These are phyloP conservation scores for Colletotrichum euphorbiae DNA, from an alignment of 2,329 filamentous ascomycete genomes.

Conservation along the genomic window DNA sequence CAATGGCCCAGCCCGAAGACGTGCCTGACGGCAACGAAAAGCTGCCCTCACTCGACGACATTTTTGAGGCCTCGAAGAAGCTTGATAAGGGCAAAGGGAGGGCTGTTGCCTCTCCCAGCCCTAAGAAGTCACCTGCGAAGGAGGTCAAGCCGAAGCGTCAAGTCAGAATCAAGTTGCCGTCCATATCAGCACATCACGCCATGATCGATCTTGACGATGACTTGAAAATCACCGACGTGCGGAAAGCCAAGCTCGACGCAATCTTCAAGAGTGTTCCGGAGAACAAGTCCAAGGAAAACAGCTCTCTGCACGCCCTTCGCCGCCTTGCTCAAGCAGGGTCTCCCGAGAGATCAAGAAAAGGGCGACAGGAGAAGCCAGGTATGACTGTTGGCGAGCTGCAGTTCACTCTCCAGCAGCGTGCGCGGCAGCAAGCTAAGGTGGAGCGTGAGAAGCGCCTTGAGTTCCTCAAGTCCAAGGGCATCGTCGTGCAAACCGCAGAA, in stretches of 20 bases:
- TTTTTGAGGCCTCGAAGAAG: conserved; percentile 47
- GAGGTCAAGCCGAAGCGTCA: conserved; percentile 56
- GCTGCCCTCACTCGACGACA: conserved; percentile 53
- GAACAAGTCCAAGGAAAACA: conserved; percentile 71
- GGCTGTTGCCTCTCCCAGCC: conserved; percentile 22
- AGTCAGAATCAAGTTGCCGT: conserved; percentile 63
- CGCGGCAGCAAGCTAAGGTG: conserved; percentile 81
- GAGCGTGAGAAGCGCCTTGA: conserved; percentile 84
- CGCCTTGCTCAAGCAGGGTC: conserved; percentile 79
- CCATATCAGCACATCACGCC: conserved; percentile 52
- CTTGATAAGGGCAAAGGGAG: conserved; percentile 68
- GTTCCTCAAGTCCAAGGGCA: conserved; percentile 80
- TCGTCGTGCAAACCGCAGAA: conserved; percentile 85
- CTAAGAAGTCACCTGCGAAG: conserved; percentile 39
- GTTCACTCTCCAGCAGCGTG: conserved; percentile 73
- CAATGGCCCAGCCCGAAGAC: conserved; percentile 24
- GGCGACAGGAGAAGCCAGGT: conserved; percentile 58
- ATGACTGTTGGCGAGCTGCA: conserved; percentile 81
- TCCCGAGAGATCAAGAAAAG: conserved; percentile 62
- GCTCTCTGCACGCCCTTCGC: conserved; percentile 75
- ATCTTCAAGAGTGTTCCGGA: conserved; percentile 78
- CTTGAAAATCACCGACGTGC: conserved; percentile 69
- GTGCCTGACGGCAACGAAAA: conserved; percentile 47
- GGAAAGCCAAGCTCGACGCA: conserved; percentile 65
- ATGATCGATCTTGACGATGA: conserved; percentile 67